These are phyloP conservation scores for Takakia lepidozioides DNA, from an alignment of 225 moss, liverwort and hornwort genomes.

Conservation along the genomic window DNA sequence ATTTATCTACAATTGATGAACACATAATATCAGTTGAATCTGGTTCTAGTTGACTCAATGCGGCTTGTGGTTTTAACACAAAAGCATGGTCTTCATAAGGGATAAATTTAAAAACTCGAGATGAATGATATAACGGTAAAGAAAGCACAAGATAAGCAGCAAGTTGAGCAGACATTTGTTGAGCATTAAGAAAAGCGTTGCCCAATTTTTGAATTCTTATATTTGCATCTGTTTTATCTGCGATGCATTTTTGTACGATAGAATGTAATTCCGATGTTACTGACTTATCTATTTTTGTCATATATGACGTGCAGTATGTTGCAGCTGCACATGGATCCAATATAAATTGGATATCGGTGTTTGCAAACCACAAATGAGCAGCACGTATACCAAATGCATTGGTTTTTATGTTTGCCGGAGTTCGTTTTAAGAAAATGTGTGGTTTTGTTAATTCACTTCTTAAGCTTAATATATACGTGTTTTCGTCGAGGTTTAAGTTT, in stretches of 20 bases:
- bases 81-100: no score
- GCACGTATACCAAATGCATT: not conserved
- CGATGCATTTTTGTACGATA: not conserved
- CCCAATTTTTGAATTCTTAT: not conserved
- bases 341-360: no score
- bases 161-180: not conserved
- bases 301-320: constrained; percentile 1
- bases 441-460: not conserved
- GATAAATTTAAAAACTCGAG: no score
- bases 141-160: no score
- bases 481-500: not conserved
- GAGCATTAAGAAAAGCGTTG: not conserved
- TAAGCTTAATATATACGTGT: not conserved
- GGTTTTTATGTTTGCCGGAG: not conserved
- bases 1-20: no score
- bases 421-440: not conserved
- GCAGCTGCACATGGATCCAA: no score
- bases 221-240: not conserved
- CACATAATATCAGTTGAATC: no score
- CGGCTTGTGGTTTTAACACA: not conserved
- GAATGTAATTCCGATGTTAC: not conserved
- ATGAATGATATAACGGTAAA: no score
- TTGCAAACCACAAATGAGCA: no score
- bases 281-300: not conserved
- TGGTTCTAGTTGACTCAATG: not conserved